Base-by-base conservation (phyloP, 805 yeast genomes). In the Yamadazyma takamatsuzukensis region DNA sequence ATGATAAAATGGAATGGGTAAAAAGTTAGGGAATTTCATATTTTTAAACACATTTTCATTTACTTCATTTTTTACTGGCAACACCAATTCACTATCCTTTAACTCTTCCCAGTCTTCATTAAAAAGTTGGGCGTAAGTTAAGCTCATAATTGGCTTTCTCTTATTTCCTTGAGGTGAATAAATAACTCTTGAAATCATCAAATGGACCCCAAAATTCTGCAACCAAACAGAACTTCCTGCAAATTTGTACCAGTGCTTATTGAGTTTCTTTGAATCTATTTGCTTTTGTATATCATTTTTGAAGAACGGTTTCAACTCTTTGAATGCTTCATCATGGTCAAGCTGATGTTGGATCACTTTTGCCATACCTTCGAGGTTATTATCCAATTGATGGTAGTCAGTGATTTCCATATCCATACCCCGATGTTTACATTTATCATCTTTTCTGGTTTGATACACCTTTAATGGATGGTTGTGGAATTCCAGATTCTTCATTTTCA, bases 211-310 rank as follows among this genome's bases (percentile, higher is more conserved):
- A 41, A 69, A 70, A 15, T 64, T 63, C 22, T 65, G 67, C 15
- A 75, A 47, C 76, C 77, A 74, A 12, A 72, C 72, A 1, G 74
- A 61, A 3, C 76, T 64, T 2, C 76, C 76, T 6, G 76, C 69
- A 36, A 70, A 67, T 32, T 64, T 57, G 39, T 46, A 68, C 78
- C 78, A 74, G 37, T 52, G 48, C 23, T 42, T 41, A 14, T 45
- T 52, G 4, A 49, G 37, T 13, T 41, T 35, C 12, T 48, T 45
- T 18, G 30, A 22, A 25, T 43, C 37, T 8, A 53, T 13, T 34
- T 53, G 57, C 5, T 36, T 26, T 15, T 26, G 33, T 19, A 56
- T 37, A 23, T 50, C 51, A 8, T 51, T 45, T 12, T 45, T 31
- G 37, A 57, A 52, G 33, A 45, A 56, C 1, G 56, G 58, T 11